Base-by-base conservation (phyloP, 345 rosid species). In the Triadica sebifera region DNA sequence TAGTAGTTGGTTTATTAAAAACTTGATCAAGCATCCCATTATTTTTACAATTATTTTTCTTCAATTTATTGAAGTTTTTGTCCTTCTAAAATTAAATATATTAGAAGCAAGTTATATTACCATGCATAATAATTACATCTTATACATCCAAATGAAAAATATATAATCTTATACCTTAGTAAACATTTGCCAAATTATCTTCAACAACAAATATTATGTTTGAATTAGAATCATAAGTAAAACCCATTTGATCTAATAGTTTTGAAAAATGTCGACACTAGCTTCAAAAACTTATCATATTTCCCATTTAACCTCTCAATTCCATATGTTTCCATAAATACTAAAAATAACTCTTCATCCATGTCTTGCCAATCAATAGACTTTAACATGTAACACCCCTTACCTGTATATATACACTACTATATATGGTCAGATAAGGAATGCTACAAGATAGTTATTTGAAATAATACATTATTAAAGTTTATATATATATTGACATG, bases 181-280 rank as follows among this genome's bases (percentile, higher is more conserved):
- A 63, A 63, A 63, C 67, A 63, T 39, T 63, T 63, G 9, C 67
- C 49, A 63, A 63, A 63, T n/a, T 22, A 37, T 63, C 43, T 6
- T 61, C 17, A 12, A 16, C 15, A 12, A 37, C 64, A 60, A 22
- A 60, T 0, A 60, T 24, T 0, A 12, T 16, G n/a, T 62, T 62
- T 63, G 67, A 63, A n/a, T n/a, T 63, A 12, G 67, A 63, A 39
- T 20, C 47, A 63, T 63, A 63, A 2, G 67, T 63, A 39, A 63
- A 46, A 37, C 67, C 67, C 0, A 12, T 62, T 8, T 62, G 22
- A 34, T 39, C 43, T 62, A 62, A 5, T 9, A 38, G 12, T 0
- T 63, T n/a, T 13, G 24, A 63, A 63, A 63, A 63, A 16, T n/a
- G n/a, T n/a, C n/a, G n/a, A n/a, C n/a, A n/a, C n/a, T n/a, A n/a